phyloP scores from a whole-genome alignment of 345 rosid species.

The Rhodamnia argentea region DNA sequence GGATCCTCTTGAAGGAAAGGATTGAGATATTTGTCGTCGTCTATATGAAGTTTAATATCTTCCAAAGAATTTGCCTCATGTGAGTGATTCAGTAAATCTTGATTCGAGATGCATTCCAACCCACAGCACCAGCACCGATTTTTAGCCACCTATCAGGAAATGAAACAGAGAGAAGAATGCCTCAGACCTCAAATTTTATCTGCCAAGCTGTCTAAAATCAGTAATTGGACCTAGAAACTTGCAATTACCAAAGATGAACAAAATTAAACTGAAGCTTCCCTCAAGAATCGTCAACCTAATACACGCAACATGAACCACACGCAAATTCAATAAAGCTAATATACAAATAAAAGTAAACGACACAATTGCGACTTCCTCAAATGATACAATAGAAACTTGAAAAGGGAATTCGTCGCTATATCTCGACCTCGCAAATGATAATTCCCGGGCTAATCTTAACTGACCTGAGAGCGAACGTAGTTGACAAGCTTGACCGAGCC shows the following conservation, averaged over 20 bases:
- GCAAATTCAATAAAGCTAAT: not conserved
- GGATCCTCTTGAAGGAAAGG: conserved; percentile 78
- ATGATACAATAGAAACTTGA: not conserved
- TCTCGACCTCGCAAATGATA: not conserved
- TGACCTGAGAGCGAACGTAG: conserved; percentile 67
- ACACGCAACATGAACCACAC: not conserved
- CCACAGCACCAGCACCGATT: conserved; percentile 72
- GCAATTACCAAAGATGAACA: not conserved
- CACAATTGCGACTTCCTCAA: not conserved
- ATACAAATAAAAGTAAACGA: not conserved
- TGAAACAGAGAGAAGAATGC: not conserved
- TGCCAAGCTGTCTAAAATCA: not conserved
- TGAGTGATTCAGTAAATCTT: conserved; percentile 35
- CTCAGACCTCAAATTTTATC: not conserved
- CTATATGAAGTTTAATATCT: conserved; percentile 29
- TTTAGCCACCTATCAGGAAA: conserved; percentile 51
- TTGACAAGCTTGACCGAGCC: conserved; percentile 66
- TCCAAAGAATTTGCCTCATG: conserved; percentile 24
- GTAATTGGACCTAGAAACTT: not conserved
- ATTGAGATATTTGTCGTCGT: conserved; percentile 54
- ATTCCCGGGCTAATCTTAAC: not conserved
- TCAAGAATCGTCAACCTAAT: not conserved
- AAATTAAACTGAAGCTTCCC: not conserved
- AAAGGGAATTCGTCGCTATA: not conserved
- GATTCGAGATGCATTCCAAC: conserved; percentile 19